Evolutionary conservation across 2,329 filamentous ascomycete genomes (phyloP), one percentile per base, ranked within the genome.

Genomic region (Epichloe elymi): DNA sequence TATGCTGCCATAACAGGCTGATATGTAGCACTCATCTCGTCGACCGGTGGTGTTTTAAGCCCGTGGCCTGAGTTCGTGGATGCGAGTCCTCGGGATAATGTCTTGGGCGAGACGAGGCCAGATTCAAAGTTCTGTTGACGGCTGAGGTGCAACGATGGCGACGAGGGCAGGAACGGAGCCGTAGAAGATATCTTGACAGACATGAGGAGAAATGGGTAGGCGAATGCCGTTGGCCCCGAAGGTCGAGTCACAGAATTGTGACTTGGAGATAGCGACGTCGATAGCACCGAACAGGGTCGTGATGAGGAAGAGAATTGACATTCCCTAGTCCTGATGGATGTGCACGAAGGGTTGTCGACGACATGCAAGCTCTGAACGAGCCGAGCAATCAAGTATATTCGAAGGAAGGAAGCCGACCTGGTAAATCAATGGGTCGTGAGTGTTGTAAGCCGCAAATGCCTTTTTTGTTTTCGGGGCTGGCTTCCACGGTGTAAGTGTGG

Each of bases 21-120:
- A 57, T 77, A 78, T n/a, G 72, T 66, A 54, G 74, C 67, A 57
- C 70, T 74, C 76, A 79, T 73, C 53, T 70, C 67, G 66, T 78
- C 74, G 56, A 67, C 62, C 40, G 74, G 75, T 48, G 75, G 75
- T 53, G 74, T 76, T 60, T 65, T 68, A 58, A 77, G 69, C 54
- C 75, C 74, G 61, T 62, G 61, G 51, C 58, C 61, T 49, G 55
- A 50, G 40, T 49, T 52, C 38, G 50, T 48, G 46, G 56, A 51
- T 50, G 55, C 51, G 54, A 59, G 41, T 49, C 50, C 51, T 48
- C 58, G 53, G 41, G 56, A 51, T 38, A 53, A 56, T 30, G 57
- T 56, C 55, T 62, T 63, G 40, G 58, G 58, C 47, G 59, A 53
- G 23, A 54, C 49, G 41, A 57, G 50, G 49, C 50, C 45, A 23